phyloP scores from a whole-genome alignment of 2,329 filamentous ascomycete genomes.

The Chaetothyriales sp. region DNA sequence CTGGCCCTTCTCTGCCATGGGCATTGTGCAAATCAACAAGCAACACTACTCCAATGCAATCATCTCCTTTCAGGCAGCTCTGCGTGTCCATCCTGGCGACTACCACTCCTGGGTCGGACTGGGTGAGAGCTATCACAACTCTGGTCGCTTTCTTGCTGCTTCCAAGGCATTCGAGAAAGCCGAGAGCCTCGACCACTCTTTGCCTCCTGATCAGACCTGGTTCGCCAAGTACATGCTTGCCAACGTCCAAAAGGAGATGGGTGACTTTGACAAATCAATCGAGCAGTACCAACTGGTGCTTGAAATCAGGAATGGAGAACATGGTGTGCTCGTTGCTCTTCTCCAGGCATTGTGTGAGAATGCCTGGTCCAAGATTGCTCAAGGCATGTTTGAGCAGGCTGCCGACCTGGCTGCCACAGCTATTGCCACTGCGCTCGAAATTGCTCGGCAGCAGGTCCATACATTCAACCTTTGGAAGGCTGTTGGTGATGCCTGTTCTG shows the following conservation, averaged over 20 bases:
- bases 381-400: conserved; percentile 75
- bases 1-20: conserved; percentile 89
- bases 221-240: conserved; percentile 95
- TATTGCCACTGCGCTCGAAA: conserved; percentile 51
- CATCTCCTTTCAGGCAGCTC: conserved; percentile 77
- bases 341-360: conserved; percentile 80
- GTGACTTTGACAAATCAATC: conserved; percentile 77
- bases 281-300: conserved; percentile 63
- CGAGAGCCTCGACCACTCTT: conserved; percentile 54
- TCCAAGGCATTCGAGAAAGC: conserved; percentile 82
- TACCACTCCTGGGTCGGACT: conserved; percentile 95
- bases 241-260: conserved; percentile 83
- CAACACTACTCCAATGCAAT: conserved; percentile 82
- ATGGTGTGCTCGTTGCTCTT: conserved; percentile 75
- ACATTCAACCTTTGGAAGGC: conserved; percentile 95
- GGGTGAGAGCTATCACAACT: conserved; percentile 94
- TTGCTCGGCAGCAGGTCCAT: conserved; percentile 47
- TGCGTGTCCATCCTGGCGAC: conserved; percentile 69
- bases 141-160: conserved; percentile 84
- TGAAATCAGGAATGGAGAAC: conserved; percentile 53
- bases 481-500: conserved; percentile 71
- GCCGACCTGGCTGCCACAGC: conserved; percentile 55
- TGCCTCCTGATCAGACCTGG: conserved; percentile 60
- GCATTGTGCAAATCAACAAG: conserved; percentile 87
- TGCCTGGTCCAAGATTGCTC: conserved; percentile 62